These are phyloP conservation scores for Colletotrichum brevisporum DNA, from an alignment of 2,329 filamentous ascomycete genomes.

Conservation along the genomic window DNA sequence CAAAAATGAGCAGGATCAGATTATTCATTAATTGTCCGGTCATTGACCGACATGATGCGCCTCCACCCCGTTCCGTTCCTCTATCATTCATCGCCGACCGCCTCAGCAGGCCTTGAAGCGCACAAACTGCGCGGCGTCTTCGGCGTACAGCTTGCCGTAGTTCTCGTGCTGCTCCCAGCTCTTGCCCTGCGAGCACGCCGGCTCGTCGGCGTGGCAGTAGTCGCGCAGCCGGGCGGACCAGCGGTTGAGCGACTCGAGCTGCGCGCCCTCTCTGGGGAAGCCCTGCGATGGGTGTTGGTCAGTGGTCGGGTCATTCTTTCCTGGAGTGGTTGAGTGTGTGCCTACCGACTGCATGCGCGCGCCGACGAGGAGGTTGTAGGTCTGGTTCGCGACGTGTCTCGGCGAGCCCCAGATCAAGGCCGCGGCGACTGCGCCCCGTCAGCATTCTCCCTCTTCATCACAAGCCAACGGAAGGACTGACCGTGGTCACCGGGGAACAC, in stretches of 20 bases:
- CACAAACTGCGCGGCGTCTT: slow-evolving; percentile 19
- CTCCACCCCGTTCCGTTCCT: background rate
- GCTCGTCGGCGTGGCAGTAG: slow-evolving; percentile 54
- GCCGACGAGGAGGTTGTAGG: slow-evolving; percentile 50
- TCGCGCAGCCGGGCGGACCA: slow-evolving; percentile 41
- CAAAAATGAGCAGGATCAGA: no score
- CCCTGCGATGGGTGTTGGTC: slow-evolving; percentile 5
- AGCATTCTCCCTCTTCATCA: no score
- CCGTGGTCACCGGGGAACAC: slow-evolving; percentile 48
- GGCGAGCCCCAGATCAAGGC: slow-evolving; percentile 51
- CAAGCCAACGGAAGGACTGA: no score
- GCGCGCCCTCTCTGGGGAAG: slow-evolving; percentile 25
- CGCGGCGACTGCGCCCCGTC: slow-evolving; percentile 45
- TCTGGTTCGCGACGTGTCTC: slow-evolving; percentile 50
- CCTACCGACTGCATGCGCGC: slow-evolving; percentile 35
- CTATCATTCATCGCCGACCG: background rate
- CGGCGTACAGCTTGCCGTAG: slow-evolving; percentile 43
- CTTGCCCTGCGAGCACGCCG: slow-evolving; percentile 54
- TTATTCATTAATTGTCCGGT: background rate
- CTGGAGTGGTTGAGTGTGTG: background rate
- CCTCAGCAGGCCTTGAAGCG: background rate
- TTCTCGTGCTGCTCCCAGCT: slow-evolving; percentile 50
- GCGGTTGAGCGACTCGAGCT: slow-evolving; percentile 26
- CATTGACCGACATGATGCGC: background rate
- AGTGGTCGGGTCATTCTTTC: background rate